Base-by-base conservation (phyloP, 1,284 basidiomycete species). In the Microbotryum silenes-acaulis region DNA sequence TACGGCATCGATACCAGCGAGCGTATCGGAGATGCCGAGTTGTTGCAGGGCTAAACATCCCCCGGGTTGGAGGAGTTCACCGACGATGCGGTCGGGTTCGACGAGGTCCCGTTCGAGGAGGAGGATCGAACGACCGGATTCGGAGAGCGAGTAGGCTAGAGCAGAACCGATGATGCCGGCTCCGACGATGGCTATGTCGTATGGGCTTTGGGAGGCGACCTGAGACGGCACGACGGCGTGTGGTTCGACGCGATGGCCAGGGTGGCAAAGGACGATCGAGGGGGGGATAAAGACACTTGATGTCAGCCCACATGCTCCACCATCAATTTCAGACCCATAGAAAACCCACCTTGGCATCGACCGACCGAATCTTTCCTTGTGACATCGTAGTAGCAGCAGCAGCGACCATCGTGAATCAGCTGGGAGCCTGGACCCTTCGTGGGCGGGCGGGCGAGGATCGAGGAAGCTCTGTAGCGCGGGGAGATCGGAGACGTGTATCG, bases 81-180 rank as follows among this genome's bases (percentile, higher is more conserved):
- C 94, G 46, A 98, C 94, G 70, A 99, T 97, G 27, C 94, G 83
- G 80, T 97, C 91, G 0, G 96, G 94, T 75, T 93, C 88, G 0
- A 85, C 80, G 14, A 97, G 81, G 47, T 94, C 94, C 52, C 92
- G 83, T 77, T 96, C 91, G 63, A 96, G 78, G 3, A 94, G 77
- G 23, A 86, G 85, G 64, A 93, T 85, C n/a, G 83, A 64, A 12
- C 78, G 75, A 12, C 76, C 75, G 0, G 74, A 67, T 46, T 73
- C 61, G 3, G 77, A 75, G 37, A 80, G 75, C 1, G 75, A 72
- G 70, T 76, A 78, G 31, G 78, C 83, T 37, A 92, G 80, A 2
- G 85, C 85, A 5, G 69, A 85, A 62, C 92, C 92, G 25, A 89
- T 89, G 60, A 94, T 79, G 51, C 92, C 92, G 12, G 89, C 91